Evolutionary conservation across 192 early-diverging fungal species (phyloP).

Genomic region (Dimargaris verticillata): DNA sequence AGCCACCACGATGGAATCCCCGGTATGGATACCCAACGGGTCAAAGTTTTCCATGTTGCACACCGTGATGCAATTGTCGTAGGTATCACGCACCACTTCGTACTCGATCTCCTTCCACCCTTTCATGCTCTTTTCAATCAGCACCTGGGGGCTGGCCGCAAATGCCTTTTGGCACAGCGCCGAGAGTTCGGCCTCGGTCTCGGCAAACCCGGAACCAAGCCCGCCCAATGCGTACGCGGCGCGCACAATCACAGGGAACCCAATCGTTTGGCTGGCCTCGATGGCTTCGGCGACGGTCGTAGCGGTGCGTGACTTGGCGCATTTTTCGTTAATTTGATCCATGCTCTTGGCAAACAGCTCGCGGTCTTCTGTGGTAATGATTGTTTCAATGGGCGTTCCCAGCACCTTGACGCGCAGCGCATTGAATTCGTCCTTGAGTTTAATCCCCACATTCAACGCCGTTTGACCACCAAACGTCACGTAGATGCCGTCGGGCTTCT

Average conservation of each 20-base stretch:
- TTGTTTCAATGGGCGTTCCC: conserved; percentile 84
- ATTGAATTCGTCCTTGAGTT: conserved; percentile 70
- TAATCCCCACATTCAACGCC: conserved; percentile 88
- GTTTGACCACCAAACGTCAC: conserved; percentile 95
- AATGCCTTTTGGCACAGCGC: conserved; percentile 66
- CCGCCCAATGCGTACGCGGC: conserved; percentile 90
- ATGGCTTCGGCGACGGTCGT: conserved; percentile 82
- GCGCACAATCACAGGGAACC: conserved; percentile 88
- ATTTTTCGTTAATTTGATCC: conserved; percentile 33
- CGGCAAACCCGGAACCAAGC: conserved; percentile 92
- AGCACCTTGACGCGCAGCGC: conserved; percentile 76
- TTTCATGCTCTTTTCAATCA: conserved; percentile 92
- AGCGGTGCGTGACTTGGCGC: conserved; percentile 34
- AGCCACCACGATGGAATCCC: conserved; percentile 97
- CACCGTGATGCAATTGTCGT: conserved; percentile 96
- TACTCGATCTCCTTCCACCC: conserved; percentile 99
- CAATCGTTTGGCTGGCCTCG: conserved; percentile 72
- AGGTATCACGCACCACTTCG: conserved; percentile 91
- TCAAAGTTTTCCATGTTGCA: conserved; percentile 99
- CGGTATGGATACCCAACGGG: conserved; percentile 93
- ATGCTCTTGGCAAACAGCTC: conserved; percentile 89
- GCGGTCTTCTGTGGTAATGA: conserved; percentile 84
- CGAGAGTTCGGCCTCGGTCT: conserved; percentile 50
- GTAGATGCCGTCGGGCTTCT: conserved; percentile 88
- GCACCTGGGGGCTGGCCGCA: conserved; percentile 72